Evolutionary conservation across 139 green algal genomes (phyloP).

Genomic region (Mychonastes homosphaera): DNA sequence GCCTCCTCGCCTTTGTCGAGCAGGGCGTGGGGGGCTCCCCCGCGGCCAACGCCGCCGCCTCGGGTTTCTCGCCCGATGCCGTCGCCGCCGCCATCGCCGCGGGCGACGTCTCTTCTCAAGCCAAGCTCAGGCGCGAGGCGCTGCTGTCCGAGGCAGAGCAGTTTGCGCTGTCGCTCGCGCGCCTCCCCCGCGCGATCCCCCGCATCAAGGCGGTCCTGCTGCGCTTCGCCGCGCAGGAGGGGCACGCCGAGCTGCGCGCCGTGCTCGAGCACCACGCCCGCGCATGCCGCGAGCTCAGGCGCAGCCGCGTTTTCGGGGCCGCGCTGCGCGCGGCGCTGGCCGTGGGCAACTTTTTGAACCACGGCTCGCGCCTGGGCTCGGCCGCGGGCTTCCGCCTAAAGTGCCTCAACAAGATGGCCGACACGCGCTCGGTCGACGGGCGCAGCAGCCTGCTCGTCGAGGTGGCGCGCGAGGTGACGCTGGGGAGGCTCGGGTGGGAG

Average conservation of each 20-base stretch:
- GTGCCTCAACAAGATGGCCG: slow-evolving; percentile 34
- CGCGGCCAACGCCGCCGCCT: too few relatives aligned
- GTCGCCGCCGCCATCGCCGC: too few relatives aligned
- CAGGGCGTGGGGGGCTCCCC: too few relatives aligned
- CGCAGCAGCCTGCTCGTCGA: slow-evolving; percentile 36
- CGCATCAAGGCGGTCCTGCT: slow-evolving; percentile 22
- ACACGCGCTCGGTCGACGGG: slow-evolving; percentile 27
- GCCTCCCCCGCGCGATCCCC: slow-evolving; percentile 22
- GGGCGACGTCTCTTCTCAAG: too few relatives aligned
- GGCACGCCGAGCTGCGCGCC: slow-evolving; percentile 10
- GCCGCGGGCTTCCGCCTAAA: slow-evolving; percentile 35
- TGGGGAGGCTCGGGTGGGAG: too few relatives aligned
- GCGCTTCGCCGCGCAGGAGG: slow-evolving; percentile 26
- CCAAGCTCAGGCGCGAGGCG: slow-evolving; percentile 23
- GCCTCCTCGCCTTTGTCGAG: too few relatives aligned
- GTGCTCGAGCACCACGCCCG: slow-evolving; percentile 25
- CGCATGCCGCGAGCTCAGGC: slow-evolving; percentile 21
- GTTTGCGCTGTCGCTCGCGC: slow-evolving; percentile 23
- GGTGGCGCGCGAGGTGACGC: too few relatives aligned
- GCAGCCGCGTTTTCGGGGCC: slow-evolving; percentile 17
- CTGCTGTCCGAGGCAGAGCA: slow-evolving; percentile 21
- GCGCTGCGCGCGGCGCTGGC: slow-evolving; percentile 23
- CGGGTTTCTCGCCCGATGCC: too few relatives aligned
- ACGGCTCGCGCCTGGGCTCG: slow-evolving; percentile 17
- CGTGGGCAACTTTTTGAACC: slow-evolving; percentile 49